phyloP scores from a whole-genome alignment of 192 early-diverging fungal species.

The Gaertneriomyces sp. region DNA sequence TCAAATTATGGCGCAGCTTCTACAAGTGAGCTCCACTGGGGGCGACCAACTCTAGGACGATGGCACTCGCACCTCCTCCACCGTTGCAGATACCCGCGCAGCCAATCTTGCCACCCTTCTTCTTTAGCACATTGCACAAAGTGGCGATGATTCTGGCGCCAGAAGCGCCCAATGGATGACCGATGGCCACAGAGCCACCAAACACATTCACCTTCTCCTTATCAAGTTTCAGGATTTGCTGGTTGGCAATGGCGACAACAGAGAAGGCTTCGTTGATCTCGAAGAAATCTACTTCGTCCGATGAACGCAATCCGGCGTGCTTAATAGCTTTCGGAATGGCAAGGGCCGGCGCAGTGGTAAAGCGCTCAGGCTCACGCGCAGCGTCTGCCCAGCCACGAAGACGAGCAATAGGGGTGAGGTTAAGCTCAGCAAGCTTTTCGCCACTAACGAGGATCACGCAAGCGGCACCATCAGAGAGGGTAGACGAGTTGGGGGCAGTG shows the following conservation, averaged over 20 bases:
- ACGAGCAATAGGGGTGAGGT: conserved; percentile 81
- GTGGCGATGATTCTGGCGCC: conserved; percentile 88
- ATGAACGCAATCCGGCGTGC: conserved; percentile 66
- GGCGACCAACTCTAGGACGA: conserved; percentile 61
- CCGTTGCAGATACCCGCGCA: conserved; percentile 96
- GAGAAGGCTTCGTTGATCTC: conserved; percentile 99
- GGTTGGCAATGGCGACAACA: conserved; percentile 89
- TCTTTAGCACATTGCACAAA: conserved; percentile 67
- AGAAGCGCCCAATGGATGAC: conserved; percentile 97
- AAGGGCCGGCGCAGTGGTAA: conserved; percentile 90
- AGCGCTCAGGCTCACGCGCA: conserved; percentile 82
- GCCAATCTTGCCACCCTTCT: conserved; percentile 68
- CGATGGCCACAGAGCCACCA: conserved; percentile 93
- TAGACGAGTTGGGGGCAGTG: conserved; percentile 89
- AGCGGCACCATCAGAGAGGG: conserved; percentile 92
- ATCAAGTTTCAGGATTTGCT: conserved; percentile 69
- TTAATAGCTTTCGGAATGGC: conserved; percentile 89
- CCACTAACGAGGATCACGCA: conserved; percentile 82
- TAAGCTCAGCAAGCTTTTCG: conserved; percentile 65
- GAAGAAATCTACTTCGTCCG: conserved; percentile 82
- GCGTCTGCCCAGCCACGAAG: conserved; percentile 88
- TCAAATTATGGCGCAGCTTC: too few species aligned
- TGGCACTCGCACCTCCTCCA: conserved; percentile 85
- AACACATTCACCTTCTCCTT: conserved; percentile 84
- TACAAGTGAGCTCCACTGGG: too few species aligned